Evolutionary conservation across 495 filamentous ascomycete species (phyloP).

Genomic region (Paragyromitra xinjiangensis): DNA sequence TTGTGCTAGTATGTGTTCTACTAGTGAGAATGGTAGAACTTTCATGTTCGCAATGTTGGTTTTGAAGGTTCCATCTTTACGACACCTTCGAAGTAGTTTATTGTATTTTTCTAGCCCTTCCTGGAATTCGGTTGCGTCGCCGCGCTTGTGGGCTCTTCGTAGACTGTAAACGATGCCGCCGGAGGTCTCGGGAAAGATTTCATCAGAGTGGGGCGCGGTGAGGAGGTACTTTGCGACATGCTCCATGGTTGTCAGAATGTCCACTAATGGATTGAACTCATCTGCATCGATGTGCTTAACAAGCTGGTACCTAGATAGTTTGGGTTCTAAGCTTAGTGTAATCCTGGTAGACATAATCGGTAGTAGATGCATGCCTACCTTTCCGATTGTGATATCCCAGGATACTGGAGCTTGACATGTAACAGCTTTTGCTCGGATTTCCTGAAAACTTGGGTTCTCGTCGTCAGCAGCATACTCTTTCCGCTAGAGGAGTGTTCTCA

Average conservation of each 20-base stretch:
- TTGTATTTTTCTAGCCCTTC: slow-evolving; percentile 80
- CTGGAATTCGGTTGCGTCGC: slow-evolving; percentile 73
- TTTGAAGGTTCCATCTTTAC: slow-evolving; percentile 71
- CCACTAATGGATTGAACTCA: slow-evolving; percentile 83
- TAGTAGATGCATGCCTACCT: slow-evolving; percentile 64
- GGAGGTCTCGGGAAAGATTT: slow-evolving; percentile 75
- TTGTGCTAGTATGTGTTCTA: slow-evolving; percentile 84
- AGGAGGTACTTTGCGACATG: slow-evolving; percentile 78
- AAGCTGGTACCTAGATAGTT: slow-evolving; percentile 68
- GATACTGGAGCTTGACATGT: slow-evolving; percentile 72
- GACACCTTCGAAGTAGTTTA: slow-evolving; percentile 66
- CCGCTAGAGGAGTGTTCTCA: slow-evolving; percentile 14
- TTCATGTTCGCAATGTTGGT: slow-evolving; percentile 73
- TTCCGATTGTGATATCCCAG: slow-evolving; percentile 73
- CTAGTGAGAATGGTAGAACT: slow-evolving; percentile 71
- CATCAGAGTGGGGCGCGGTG: slow-evolving; percentile 68
- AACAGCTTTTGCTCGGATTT: slow-evolving; percentile 61
- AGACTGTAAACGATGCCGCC: slow-evolving; percentile 69
- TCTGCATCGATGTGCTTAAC: slow-evolving; percentile 76
- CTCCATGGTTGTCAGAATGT: slow-evolving; percentile 82
- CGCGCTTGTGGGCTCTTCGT: slow-evolving; percentile 66
- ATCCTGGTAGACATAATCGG: neutral
- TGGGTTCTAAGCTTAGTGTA: neutral
- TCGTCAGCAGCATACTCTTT: slow-evolving; percentile 33
- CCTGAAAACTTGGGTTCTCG: slow-evolving; percentile 37